These are phyloP conservation scores for Geotrichum candidum DNA, from an alignment of 1,139 yeast species.

Conservation along the genomic window DNA sequence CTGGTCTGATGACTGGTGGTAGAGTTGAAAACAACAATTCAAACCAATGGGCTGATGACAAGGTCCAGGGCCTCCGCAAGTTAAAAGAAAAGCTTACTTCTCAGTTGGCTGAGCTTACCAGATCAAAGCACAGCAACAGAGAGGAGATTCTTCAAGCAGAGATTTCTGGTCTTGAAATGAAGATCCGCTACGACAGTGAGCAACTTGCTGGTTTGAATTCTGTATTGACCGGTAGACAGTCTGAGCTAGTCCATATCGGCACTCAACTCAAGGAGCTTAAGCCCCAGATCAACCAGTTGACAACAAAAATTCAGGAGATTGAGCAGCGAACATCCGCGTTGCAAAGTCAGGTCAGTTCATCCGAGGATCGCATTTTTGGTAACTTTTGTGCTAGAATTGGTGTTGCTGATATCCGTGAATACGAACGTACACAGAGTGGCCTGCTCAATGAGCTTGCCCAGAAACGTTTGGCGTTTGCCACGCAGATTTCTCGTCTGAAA, in stretches of 20 bases:
- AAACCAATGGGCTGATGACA: constrained; percentile 69
- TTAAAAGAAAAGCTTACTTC: constrained; percentile 55
- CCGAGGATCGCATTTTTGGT: constrained; percentile 40
- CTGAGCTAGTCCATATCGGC: constrained; percentile 52
- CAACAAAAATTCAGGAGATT: constrained; percentile 25
- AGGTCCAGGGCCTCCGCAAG: constrained; percentile 51
- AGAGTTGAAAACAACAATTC: constrained; percentile 34
- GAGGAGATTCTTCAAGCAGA: constrained; percentile 56
- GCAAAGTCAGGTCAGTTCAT: constrained; percentile 24
- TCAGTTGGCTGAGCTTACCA: constrained; percentile 49
- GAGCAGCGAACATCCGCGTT: constrained; percentile 30
- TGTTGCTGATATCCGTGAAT: constrained; percentile 53
- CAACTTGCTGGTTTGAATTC: constrained; percentile 48
- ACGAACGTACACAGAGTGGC: constrained; percentile 57
- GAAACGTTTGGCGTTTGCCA: constrained; percentile 56
- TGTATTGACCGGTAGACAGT: constrained; percentile 46
- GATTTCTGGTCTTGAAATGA: constrained; percentile 50
- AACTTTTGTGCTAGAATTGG: constrained; percentile 52
- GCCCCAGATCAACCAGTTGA: constrained; percentile 18
- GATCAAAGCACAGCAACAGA: constrained; percentile 44
- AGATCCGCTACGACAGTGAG: constrained; percentile 47
- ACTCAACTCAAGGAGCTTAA: constrained; percentile 23
- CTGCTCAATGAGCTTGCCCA: constrained; percentile 54
- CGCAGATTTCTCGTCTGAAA: constrained; percentile 55
- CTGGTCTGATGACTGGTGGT: constrained; percentile 95